Conservation (phyloP, 2,329 filamentous ascomycete genomes). For the Fonsecaea erecta region DNA sequence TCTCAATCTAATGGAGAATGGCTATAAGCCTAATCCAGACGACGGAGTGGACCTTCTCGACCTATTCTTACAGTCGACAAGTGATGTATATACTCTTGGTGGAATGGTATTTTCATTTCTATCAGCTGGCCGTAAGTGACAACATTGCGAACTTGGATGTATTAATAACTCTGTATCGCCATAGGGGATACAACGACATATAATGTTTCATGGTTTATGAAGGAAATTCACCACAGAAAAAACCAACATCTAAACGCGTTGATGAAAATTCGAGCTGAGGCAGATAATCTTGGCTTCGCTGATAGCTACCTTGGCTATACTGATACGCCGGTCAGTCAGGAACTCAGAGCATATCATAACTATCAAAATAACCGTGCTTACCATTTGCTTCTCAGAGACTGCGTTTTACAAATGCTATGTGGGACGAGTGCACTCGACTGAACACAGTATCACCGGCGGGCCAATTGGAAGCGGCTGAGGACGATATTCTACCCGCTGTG, state of each 20-base stretch:
- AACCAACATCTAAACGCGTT: conserved; percentile 27
- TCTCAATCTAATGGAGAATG: conserved; percentile 20
- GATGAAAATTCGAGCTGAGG: conserved; percentile 22
- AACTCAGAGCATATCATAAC: background rate
- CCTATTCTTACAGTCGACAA: conserved; percentile 27
- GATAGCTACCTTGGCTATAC: conserved; percentile 19
- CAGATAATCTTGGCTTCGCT: conserved; percentile 21
- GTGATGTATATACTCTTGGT: conserved; percentile 18
- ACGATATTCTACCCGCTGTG: conserved; percentile 25
- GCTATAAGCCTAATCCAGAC: conserved; percentile 24
- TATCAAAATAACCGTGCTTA: background rate
- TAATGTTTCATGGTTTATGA: conserved; percentile 26
- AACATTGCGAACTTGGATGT: background rate
- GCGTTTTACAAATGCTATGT: conserved; percentile 29
- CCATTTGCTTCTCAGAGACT: conserved; percentile 4
- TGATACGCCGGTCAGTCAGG: conserved; percentile 21
- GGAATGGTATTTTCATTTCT: conserved; percentile 25
- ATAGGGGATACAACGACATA: conserved; percentile 27
- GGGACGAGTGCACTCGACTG: conserved; percentile 27
- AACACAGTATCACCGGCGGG: conserved; percentile 28
- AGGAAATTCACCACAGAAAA: conserved; percentile 23
- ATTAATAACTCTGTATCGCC: background rate
- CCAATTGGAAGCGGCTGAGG: conserved; percentile 26
- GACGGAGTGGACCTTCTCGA: conserved; percentile 26
- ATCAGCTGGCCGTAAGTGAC: conserved; percentile 23